phyloP scores from a whole-genome alignment of 208 protist genomes.

The Crithidia expoeki region DNA sequence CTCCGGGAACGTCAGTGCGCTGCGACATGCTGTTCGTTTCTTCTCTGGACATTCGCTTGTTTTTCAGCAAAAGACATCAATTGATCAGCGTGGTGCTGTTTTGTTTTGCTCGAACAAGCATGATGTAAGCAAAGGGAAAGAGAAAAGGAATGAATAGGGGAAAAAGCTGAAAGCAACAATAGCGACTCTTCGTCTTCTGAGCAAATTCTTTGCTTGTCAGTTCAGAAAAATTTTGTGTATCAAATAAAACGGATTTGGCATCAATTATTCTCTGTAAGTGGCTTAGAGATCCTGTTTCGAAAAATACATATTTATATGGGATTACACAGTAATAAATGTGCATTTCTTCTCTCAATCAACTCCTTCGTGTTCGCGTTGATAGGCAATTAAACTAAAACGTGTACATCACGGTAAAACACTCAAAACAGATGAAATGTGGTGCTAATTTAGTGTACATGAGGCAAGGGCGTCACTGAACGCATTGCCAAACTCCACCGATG shows the following conservation, averaged over 20 bases:
- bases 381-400: neutral
- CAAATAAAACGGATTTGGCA: no score
- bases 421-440: neutral
- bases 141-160: neutral
- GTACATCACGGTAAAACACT: neutral
- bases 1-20: conserved; percentile 29
- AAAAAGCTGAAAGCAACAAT: neutral
- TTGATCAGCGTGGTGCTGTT: no score
- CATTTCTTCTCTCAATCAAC: neutral
- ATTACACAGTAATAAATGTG: no score
- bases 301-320: no score
- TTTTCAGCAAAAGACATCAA: neutral
- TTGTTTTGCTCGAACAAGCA: no score
- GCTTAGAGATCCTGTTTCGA: no score
- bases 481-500: neutral
- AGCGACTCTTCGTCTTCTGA: no score
- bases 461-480: conserved; percentile 8
- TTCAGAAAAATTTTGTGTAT: no score
- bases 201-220: neutral
- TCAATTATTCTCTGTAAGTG: no score
- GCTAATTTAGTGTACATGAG: conserved; percentile 7
- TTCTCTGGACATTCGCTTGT: neutral
- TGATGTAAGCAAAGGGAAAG: neutral
- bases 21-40: conserved; percentile 3
- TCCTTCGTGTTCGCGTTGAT: neutral